Evolutionary conservation across 176 grass and related monocot genomes (phyloP).

Genomic region (Poa annua): DNA sequence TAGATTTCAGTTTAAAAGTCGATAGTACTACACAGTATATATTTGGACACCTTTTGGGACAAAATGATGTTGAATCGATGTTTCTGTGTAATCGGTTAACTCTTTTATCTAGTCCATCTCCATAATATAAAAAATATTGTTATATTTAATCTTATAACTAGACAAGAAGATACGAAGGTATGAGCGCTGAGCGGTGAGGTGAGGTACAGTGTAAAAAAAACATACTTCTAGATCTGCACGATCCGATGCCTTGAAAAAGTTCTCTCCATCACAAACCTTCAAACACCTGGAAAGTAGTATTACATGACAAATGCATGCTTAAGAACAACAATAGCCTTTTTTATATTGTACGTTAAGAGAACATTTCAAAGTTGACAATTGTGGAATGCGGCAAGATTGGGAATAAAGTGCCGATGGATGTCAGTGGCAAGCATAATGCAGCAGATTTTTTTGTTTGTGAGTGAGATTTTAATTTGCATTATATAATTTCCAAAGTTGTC

Average conservation of each 20-base stretch:
- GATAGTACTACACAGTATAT: background rate
- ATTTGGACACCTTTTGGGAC: background rate
- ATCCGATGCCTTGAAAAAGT: slow-evolving; percentile 25
- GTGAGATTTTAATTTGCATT: slow-evolving; percentile 42
- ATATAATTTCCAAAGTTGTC: slow-evolving; percentile 7
- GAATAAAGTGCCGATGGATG: slow-evolving; percentile 46
- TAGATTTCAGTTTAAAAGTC: background rate
- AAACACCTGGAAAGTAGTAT: slow-evolving; percentile 34
- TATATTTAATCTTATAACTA: slow-evolving; percentile 8
- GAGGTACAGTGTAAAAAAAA: slow-evolving; percentile 27
- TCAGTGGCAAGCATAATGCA: slow-evolving; percentile 43
- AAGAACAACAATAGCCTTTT: slow-evolving; percentile 32
- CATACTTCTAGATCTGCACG: background rate
- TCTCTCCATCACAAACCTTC: slow-evolving; percentile 22
- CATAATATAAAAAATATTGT: background rate
- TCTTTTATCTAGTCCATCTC: background rate
- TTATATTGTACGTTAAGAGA: slow-evolving; percentile 35
- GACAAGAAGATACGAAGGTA: slow-evolving; percentile 16
- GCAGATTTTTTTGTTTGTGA: slow-evolving; percentile 26
- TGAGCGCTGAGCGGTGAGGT: background rate
- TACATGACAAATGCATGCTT: slow-evolving; percentile 38
- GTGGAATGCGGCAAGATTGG: slow-evolving; percentile 23
- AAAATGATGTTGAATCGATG: background rate
- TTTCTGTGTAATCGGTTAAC: background rate
- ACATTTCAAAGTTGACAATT: slow-evolving; percentile 48